phyloP scores from a whole-genome alignment of 2,329 filamentous ascomycete species.

The Verticillium nonalfalfae region DNA sequence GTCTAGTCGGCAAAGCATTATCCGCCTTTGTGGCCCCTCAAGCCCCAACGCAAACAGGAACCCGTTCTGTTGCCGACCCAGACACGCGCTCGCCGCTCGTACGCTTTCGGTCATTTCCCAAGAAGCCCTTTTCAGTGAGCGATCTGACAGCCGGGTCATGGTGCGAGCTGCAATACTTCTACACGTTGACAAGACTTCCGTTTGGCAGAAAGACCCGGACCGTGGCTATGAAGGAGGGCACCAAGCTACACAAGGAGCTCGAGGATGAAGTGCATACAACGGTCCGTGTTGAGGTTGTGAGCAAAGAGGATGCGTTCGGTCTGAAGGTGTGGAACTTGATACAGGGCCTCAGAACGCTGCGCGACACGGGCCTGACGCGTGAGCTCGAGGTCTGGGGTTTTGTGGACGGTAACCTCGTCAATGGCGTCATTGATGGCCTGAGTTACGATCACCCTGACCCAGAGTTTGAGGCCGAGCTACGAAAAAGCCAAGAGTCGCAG shows the following conservation, averaged over 20 bases:
- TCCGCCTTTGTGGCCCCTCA: constrained; percentile 13
- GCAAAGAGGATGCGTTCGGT: constrained; percentile 76
- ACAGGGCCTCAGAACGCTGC: constrained; percentile 70
- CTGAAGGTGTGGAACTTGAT: constrained; percentile 86
- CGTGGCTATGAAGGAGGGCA: constrained; percentile 76
- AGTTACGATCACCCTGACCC: constrained; percentile 71
- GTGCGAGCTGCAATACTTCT: constrained; percentile 95
- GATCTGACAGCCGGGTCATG: constrained; percentile 86
- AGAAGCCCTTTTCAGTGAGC: constrained; percentile 76
- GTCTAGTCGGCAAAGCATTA: constrained; percentile 50
- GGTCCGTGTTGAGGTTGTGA: constrained; percentile 64
- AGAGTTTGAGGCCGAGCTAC: constrained; percentile 57
- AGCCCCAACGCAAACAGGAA: constrained; percentile 13
- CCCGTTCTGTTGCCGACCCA: constrained; percentile 8
- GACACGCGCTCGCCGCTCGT: constrained; percentile 55
- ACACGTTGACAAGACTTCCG: constrained; percentile 66
- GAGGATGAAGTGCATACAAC: constrained; percentile 81
- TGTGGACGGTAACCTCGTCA: constrained; percentile 75
- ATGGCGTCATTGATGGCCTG: constrained; percentile 84
- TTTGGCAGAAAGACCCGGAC: constrained; percentile 71
- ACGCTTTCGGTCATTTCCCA: constrained; percentile 70
- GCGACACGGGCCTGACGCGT: constrained; percentile 64
- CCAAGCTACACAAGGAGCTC: constrained; percentile 70
- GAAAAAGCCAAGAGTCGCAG: constrained; percentile 20
- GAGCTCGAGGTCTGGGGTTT: constrained; percentile 83